Evolutionary conservation across 306 rosid species (phyloP).

Genomic region (Carpinus viminea): DNA sequence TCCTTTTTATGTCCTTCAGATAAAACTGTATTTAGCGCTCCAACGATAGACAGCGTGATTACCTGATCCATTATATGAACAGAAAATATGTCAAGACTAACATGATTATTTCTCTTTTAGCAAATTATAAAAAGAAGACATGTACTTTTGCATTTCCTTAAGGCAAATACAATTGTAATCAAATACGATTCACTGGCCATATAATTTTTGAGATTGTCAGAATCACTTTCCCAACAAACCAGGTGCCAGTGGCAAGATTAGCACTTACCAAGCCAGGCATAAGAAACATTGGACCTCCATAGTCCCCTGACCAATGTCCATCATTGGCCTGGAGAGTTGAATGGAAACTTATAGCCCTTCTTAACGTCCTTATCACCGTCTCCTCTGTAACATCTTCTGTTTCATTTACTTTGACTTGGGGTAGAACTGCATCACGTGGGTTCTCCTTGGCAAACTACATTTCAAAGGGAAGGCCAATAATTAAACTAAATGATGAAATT

Average conservation of each 20-base stretch:
- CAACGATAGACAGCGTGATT: slow-evolving; percentile 61
- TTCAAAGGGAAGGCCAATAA: slow-evolving; percentile 11
- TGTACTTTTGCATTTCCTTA: neutral
- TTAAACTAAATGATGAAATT: neutral
- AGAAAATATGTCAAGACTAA: slow-evolving; percentile 18
- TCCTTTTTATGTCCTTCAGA: slow-evolving; percentile 74
- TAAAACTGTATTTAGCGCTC: slow-evolving; percentile 74
- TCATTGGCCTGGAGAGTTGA: slow-evolving; percentile 71
- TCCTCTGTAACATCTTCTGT: slow-evolving; percentile 57
- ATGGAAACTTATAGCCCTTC: slow-evolving; percentile 66
- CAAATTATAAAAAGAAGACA: neutral
- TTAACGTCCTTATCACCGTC: slow-evolving; percentile 47
- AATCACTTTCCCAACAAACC: slow-evolving; percentile 15
- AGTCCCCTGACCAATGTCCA: slow-evolving; percentile 96
- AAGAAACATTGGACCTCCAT: slow-evolving; percentile 96
- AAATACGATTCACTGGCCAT: neutral
- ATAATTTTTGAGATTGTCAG: neutral
- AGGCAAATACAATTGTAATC: neutral
- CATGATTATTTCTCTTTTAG: slow-evolving; percentile 1
- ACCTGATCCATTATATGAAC: slow-evolving; percentile 44
- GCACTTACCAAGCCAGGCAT: slow-evolving; percentile 78
- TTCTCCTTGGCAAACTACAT: slow-evolving; percentile 65
- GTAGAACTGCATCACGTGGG: slow-evolving; percentile 34
- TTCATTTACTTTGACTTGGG: slow-evolving; percentile 70
- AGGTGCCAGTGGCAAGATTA: slow-evolving; percentile 11